Evolutionary conservation across 2,329 filamentous ascomycete species (phyloP).

Genomic region (Phaeosphaeria sp.): DNA sequence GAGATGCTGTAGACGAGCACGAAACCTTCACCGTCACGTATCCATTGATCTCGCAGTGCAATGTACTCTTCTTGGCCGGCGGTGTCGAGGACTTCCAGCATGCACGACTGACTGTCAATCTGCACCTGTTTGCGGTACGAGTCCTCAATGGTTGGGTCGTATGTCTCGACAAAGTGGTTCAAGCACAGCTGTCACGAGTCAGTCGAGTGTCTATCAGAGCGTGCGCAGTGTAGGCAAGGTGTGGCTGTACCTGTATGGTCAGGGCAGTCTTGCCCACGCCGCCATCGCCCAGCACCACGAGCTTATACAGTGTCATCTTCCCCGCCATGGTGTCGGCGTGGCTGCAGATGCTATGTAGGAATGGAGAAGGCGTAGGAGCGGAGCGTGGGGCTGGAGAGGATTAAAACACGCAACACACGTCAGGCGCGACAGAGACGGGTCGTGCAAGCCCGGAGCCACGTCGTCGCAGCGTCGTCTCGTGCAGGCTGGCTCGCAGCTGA

Average conservation of each 20-base stretch:
- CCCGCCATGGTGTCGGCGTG: constrained; percentile 70
- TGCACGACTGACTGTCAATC: constrained; percentile 93
- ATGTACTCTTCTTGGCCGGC: constrained; percentile 99
- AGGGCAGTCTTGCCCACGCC: constrained; percentile 93
- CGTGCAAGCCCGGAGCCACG: constrained; percentile 20
- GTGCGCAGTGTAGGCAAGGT: constrained; percentile 49
- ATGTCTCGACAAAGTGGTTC: constrained; percentile 97
- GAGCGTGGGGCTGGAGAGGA: constrained; percentile 6
- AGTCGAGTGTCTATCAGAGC: constrained; percentile 10
- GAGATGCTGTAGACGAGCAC: constrained; percentile 99
- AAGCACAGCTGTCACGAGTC: constrained; percentile 75
- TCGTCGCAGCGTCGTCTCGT: constrained; percentile 24
- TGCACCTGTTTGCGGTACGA: constrained; percentile 75
- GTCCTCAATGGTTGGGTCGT: constrained; percentile 72
- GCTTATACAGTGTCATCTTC: constrained; percentile 94
- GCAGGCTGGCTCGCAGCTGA: constrained; percentile 29
- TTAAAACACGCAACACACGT: constrained; percentile 8
- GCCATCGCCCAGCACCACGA: constrained; percentile 94
- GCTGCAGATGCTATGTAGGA: constrained; percentile 6
- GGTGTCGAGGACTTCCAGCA: constrained; percentile 96
- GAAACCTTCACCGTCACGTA: constrained; percentile 95
- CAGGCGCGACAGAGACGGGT: constrained; percentile 7
- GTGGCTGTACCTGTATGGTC: constrained; percentile 78
- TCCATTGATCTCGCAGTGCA: constrained; percentile 96
- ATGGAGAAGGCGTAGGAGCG: neutral